Conservation (phyloP, 2,329 filamentous ascomycete genomes). For the Claviceps paspali region DNA sequence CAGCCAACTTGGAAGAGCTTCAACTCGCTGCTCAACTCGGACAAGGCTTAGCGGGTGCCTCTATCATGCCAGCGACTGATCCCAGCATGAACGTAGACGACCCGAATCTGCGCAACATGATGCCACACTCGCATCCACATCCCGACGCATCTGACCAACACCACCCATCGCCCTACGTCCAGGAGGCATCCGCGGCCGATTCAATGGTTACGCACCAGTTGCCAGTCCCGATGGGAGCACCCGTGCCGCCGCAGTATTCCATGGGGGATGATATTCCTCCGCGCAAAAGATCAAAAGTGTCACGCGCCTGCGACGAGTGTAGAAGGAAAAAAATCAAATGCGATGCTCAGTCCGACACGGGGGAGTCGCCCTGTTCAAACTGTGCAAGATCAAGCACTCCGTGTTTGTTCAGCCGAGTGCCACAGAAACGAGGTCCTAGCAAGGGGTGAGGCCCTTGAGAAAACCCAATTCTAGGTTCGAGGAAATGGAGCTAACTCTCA, state of each 20-base stretch:
- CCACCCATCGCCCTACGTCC: slow-evolving; percentile 20
- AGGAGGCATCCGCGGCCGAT: slow-evolving; percentile 21
- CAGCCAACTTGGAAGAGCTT: slow-evolving; percentile 37
- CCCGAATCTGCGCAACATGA: slow-evolving; percentile 25
- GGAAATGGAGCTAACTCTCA: slow-evolving; percentile 4
- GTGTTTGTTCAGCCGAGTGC: slow-evolving; percentile 75
- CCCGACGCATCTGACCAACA: slow-evolving; percentile 22
- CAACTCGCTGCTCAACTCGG: slow-evolving; percentile 43
- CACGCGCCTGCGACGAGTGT: slow-evolving; percentile 78
- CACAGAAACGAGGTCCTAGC: slow-evolving; percentile 76
- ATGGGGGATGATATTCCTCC: slow-evolving; percentile 47
- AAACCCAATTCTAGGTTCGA: background rate
- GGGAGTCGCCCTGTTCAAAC: slow-evolving; percentile 62
- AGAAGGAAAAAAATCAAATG: slow-evolving; percentile 83
- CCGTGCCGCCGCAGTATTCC: slow-evolving; percentile 22
- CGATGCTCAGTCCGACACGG: slow-evolving; percentile 61
- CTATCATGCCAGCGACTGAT: slow-evolving; percentile 34
- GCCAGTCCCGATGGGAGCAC: slow-evolving; percentile 21
- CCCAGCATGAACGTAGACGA: slow-evolving; percentile 29
- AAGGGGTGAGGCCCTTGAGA: slow-evolving; percentile 48
- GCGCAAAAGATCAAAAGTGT: slow-evolving; percentile 72
- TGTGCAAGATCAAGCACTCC: slow-evolving; percentile 61
- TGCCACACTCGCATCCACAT: slow-evolving; percentile 28
- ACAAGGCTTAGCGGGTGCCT: slow-evolving; percentile 32
- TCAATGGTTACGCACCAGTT: slow-evolving; percentile 21